These are phyloP conservation scores for Leucocoprinus birnbaumii DNA, from an alignment of 768 basidiomycete species.

Conservation along the genomic window DNA sequence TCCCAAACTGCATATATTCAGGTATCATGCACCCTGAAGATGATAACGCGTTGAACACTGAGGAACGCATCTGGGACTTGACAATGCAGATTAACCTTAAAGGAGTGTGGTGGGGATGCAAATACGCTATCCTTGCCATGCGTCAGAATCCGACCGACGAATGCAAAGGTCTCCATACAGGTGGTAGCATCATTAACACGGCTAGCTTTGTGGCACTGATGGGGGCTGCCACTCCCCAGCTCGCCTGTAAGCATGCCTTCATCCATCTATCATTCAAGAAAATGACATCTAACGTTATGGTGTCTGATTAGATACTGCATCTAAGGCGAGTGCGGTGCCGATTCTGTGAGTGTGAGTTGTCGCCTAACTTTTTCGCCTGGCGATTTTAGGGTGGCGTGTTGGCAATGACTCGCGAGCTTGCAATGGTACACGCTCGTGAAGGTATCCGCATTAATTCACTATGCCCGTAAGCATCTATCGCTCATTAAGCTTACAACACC, in stretches of 20 bases:
- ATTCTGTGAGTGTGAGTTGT: neutral
- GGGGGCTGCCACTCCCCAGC: conserved; percentile 96
- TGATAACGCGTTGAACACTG: conserved; percentile 94
- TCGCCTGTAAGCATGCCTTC: conserved; percentile 71
- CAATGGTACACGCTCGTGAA: conserved; percentile 96
- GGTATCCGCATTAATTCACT: conserved; percentile 95
- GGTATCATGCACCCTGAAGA: conserved; percentile 99
- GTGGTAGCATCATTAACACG: conserved; percentile 96
- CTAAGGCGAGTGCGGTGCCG: conserved; percentile 54
- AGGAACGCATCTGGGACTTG: conserved; percentile 94
- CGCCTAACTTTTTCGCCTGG: neutral
- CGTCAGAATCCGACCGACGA: conserved; percentile 84
- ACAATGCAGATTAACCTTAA: conserved; percentile 95
- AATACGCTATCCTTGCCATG: conserved; percentile 97
- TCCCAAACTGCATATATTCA: conserved; percentile 17
- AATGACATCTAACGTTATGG: conserved; percentile 7
- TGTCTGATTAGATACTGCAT: conserved; percentile 76
- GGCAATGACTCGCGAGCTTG: conserved; percentile 96
- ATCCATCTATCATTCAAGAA: neutral
- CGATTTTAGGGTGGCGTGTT: conserved; percentile 82
- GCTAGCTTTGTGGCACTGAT: conserved; percentile 95
- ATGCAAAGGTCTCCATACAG: conserved; percentile 72
- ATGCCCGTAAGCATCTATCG: conserved; percentile 72
- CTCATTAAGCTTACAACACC: neutral
- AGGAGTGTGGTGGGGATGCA: conserved; percentile 99